Evolutionary conservation across 2,329 filamentous ascomycete species (phyloP), one percentile per base, ranked within the genome.

Genomic region (Amauroascus verrucosus): DNA sequence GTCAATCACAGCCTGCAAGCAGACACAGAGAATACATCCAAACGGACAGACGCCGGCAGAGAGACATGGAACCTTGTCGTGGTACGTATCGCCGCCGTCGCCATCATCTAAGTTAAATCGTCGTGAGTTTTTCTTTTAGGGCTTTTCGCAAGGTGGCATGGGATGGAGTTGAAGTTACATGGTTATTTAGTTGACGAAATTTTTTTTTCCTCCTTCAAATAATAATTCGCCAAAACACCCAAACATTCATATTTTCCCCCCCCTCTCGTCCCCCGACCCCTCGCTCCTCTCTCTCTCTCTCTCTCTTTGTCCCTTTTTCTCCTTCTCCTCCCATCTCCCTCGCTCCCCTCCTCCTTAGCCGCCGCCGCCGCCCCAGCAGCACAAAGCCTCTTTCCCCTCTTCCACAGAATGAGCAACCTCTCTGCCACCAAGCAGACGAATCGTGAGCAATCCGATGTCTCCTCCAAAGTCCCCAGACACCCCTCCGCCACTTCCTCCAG

Each of bases 401-500:
- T 54, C 57, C 48, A 51, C 56, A 71, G 56, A 63, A 72, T 72
- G 70, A 71, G 69, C 53, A 51, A 53, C 63, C 62, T 65, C 61
- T 62, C 65, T 54, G 59, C 62, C 56, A 59, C 62, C 41, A 57
- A 58, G 52, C 57, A 61, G 47, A 53, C 59, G 22, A 58, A 61
- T 58, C 53, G 48, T 30, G 55, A 56, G 47, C 56, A 60, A 56
- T 64, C 63, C 53, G 62, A 72, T 72, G 70, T 53, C 50, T 63
- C 65, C 65, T 60, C 66, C 64, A 62, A 71, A 67, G 62, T 67
- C 64, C 54, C 67, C 70, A 63, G 67, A 67, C 64, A 70, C 62
- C 55, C 70, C 68, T 50, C 70, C 77, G 46, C 71, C 71, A 55
- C 67, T 73, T 40, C 72, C 71, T 56, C 72, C 72, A 60, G 67